Evolutionary conservation across 306 rosid species (phyloP).

Genomic region (Cicer yamashitae): DNA sequence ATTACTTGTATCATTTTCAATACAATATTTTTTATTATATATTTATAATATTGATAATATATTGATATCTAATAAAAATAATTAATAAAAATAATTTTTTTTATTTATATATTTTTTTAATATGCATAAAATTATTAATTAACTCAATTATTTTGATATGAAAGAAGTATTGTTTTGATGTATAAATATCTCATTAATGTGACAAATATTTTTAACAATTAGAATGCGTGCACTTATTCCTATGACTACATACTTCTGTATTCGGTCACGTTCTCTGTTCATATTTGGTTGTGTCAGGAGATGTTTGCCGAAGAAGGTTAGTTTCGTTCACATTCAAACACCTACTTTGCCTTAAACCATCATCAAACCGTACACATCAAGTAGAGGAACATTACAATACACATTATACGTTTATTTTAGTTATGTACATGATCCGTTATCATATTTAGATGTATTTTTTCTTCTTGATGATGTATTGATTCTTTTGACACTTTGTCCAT

Average conservation of each 20-base stretch:
- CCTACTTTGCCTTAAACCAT: not conserved
- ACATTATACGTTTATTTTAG: not conserved
- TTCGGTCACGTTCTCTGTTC: slow-evolving; percentile 32
- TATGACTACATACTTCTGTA: slow-evolving; percentile 10
- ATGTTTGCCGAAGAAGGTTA: slow-evolving; percentile 20
- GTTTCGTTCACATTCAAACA: not conserved
- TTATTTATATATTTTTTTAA: too few relatives aligned
- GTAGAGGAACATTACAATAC: not conserved
- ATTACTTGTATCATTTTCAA: too few relatives aligned
- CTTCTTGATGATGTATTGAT: slow-evolving; percentile 21
- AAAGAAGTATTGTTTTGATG: too few relatives aligned
- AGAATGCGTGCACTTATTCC: not conserved
- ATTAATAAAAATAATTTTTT: too few relatives aligned
- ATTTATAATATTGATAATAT: too few relatives aligned
- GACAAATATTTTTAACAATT: too few relatives aligned
- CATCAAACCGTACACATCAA: not conserved
- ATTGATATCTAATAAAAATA: too few relatives aligned
- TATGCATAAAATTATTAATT: too few relatives aligned
- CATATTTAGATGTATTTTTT: slow-evolving; percentile 10
- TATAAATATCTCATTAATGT: too few relatives aligned
- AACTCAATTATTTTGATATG: too few relatives aligned
- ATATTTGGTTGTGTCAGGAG: slow-evolving; percentile 28
- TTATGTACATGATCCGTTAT: not conserved
- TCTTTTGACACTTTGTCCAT: not conserved
- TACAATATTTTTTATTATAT: too few relatives aligned